Conservation (phyloP, 176 grass and related monocot genomes). For the Lolium rigidum region DNA sequence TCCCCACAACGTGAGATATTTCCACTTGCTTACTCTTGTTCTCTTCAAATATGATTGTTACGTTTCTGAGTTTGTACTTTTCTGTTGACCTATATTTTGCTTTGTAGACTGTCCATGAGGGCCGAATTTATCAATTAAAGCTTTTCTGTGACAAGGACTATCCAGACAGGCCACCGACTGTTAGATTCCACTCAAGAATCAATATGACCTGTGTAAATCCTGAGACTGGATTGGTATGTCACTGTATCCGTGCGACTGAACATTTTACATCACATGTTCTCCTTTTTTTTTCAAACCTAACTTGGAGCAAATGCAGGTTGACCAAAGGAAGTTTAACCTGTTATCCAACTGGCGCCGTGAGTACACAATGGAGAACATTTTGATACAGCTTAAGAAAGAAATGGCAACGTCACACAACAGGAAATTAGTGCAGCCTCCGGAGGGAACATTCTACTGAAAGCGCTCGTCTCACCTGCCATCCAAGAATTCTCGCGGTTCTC, state of each 20-base stretch:
- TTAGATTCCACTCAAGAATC: slow-evolving; percentile 48
- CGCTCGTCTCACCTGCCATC: not conserved
- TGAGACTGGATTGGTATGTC: slow-evolving; percentile 36
- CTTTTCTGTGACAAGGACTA: slow-evolving; percentile 50
- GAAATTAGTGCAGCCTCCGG: slow-evolving; percentile 46
- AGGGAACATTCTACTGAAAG: slow-evolving; percentile 39
- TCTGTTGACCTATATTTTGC: slow-evolving; percentile 20
- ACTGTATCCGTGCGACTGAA: not conserved
- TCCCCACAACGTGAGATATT: slow-evolving; percentile 44
- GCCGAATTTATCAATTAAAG: slow-evolving; percentile 40
- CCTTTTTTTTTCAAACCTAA: not conserved
- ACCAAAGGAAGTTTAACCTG: slow-evolving; percentile 42
- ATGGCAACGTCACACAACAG: slow-evolving; percentile 40
- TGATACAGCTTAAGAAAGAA: slow-evolving; percentile 51
- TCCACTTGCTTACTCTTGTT: not conserved
- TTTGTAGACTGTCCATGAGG: slow-evolving; percentile 43
- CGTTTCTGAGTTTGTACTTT: not conserved
- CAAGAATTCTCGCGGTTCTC: not conserved
- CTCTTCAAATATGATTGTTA: not conserved
- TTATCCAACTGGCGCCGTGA: slow-evolving; percentile 42
- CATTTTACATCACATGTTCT: not conserved
- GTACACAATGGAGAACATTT: slow-evolving; percentile 44
- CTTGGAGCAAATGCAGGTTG: slow-evolving; percentile 27
- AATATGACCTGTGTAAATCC: slow-evolving; percentile 44
- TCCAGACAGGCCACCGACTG: slow-evolving; percentile 44